phyloP scores from a whole-genome alignment of 176 grass and related monocot genomes.

The Avena atlantica region DNA sequence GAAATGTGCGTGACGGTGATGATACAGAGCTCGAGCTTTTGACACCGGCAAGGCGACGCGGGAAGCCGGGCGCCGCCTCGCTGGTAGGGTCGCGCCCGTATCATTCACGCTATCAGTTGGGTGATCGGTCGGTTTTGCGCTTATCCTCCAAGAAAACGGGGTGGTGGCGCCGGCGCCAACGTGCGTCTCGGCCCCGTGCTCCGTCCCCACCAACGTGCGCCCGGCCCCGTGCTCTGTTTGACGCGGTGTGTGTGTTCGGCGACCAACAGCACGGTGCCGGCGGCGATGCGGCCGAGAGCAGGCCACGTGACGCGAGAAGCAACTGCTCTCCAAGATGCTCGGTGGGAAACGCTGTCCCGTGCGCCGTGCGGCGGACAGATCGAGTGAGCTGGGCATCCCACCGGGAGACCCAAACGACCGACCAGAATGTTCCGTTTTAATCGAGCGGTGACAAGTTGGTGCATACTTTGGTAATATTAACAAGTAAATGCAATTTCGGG shows the following conservation, averaged over 20 bases:
- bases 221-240: background rate
- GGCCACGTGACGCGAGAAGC: conserved; percentile 25
- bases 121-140: background rate
- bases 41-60: no score
- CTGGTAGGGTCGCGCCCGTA: background rate
- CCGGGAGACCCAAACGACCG: no score
- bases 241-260: background rate
- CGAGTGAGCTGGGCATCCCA: no score
- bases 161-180: background rate
- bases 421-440: no score
- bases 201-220: background rate
- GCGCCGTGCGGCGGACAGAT: no score
- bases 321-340: background rate
- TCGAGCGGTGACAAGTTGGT: no score
- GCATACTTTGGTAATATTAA: no score
- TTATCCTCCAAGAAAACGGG: conserved; percentile 2
- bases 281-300: background rate
- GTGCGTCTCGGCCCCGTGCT: background rate
- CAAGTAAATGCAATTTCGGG: no score
- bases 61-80: no score
- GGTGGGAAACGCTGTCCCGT: background rate
- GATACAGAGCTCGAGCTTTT: no score
- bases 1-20: no score
- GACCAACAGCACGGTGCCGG: background rate
- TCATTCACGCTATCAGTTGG: background rate